Evolutionary conservation across 2,329 filamentous ascomycete species (phyloP).

Genomic region (Xylaria digitata): DNA sequence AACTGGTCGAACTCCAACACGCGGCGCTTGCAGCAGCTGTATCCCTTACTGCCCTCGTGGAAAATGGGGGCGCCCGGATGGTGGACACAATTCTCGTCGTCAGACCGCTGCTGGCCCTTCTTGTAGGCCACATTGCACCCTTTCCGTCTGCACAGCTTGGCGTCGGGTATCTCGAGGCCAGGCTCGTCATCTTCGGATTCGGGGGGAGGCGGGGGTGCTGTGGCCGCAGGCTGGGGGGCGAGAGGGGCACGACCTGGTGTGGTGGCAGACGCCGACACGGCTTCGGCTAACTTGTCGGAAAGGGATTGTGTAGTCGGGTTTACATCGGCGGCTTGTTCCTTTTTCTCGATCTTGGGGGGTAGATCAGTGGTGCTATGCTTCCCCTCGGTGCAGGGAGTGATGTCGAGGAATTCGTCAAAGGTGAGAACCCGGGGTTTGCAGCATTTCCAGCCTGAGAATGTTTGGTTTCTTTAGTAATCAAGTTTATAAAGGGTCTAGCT

Average conservation of each 20-base stretch:
- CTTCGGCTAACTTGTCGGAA: slow-evolving; percentile 57
- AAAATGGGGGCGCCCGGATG: slow-evolving; percentile 94
- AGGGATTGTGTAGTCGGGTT: slow-evolving; percentile 55
- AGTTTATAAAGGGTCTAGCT: too few relatives aligned
- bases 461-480: background rate
- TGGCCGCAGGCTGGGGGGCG: slow-evolving; percentile 59
- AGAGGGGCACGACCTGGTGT: slow-evolving; percentile 54
- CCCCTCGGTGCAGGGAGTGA: slow-evolving; percentile 91
- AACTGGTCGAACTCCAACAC: slow-evolving; percentile 99
- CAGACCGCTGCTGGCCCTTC: slow-evolving; percentile 65
- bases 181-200: slow-evolving; percentile 92
- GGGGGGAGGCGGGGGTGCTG: slow-evolving; percentile 70
- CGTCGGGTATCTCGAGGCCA: slow-evolving; percentile 75
- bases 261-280: slow-evolving; percentile 54
- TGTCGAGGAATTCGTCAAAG: slow-evolving; percentile 96
- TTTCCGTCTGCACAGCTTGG: slow-evolving; percentile 80
- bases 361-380: slow-evolving; percentile 89
- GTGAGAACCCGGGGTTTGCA: slow-evolving; percentile 97
- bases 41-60: slow-evolving; percentile 98
- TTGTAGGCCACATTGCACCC: slow-evolving; percentile 77
- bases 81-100: slow-evolving; percentile 82
- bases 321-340: slow-evolving; percentile 58
- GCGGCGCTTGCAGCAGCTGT: slow-evolving; percentile 93
- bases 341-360: slow-evolving; percentile 71
- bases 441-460: slow-evolving; percentile 88